Evolutionary conservation across 2,329 filamentous ascomycete genomes (phyloP), one percentile per base, ranked within the genome.

Genomic region (Aspergillus clavatus): DNA sequence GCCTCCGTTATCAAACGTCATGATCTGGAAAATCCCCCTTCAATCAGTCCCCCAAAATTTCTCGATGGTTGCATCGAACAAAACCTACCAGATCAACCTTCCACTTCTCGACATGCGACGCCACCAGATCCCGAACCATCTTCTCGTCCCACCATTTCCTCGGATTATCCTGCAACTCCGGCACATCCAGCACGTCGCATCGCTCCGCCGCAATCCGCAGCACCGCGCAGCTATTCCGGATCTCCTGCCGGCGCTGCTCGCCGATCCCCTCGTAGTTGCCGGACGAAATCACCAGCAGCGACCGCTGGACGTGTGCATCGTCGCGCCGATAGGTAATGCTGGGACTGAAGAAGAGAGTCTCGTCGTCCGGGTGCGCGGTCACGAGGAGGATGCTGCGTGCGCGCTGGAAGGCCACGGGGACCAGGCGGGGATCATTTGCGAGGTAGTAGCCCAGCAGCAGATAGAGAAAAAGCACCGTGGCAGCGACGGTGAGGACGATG

Each of bases 1-100:
- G 12, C 68, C 69, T 19, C 64, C 64, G n/a, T 65, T 45, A 33
- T 72, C 69, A 45, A 72, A 71, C 0, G 68, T 72, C 40, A 71
- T 60, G 41, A 72, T 70, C 64, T 62, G 21, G 16, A 16, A 31
- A 8, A 21, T 33, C n/a, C 7, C 5, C 5, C 4, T 8, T 8
- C 21, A 8, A 16, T 18, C 3, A 21, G 11, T 5, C 24, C 22
- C 3, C 16, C 21, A 16, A 33, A 16, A 27, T 6, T 4, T 26
- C 21, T 19, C 14, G 2, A 26, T 4, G 6, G 7, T n/a, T 12
- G 8, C 11, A 52, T 14, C 14, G 18, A 24, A 19, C 8, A 11
- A n/a, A 10, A 2, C 62, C 42, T 41, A 68, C 66, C 36, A 64
- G 59, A 46, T 70, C 67, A 33, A 68, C 56, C 5, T 67, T 49